Percentiles rank a stretch among this genome's conserved stretches.
These are phyloP conservation scores for Rhizopogon vulgaris DNA, from an alignment of 768 basidiomycete species.

Conservation along the genomic window DNA sequence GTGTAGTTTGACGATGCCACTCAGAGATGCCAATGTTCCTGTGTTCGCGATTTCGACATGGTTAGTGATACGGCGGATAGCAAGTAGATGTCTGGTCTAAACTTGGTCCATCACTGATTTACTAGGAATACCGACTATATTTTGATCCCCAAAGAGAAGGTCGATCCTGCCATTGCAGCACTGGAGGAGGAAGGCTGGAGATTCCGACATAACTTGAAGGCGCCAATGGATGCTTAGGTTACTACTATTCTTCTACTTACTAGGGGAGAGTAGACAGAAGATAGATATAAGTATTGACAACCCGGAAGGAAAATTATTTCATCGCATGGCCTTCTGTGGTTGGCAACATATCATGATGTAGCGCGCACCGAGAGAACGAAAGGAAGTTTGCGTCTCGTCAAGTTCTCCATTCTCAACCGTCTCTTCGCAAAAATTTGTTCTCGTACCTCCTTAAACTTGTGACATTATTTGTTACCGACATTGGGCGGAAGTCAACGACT, in stretches of 20 bases:
- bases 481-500: neutral
- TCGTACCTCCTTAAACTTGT: neutral
- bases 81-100: neutral
- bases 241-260: too few relatives aligned
- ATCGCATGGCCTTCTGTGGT: too few relatives aligned
- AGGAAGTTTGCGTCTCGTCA: neutral
- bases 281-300: too few relatives aligned
- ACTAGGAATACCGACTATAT: slow-evolving; percentile 64
- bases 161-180: slow-evolving; percentile 34
- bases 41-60: slow-evolving; percentile 63
- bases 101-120: neutral
- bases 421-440: neutral
- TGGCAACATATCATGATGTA: too few relatives aligned
- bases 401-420: neutral
- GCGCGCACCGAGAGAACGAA: neutral
- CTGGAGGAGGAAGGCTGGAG: slow-evolving; percentile 49
- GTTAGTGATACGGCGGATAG: slow-evolving; percentile 24
- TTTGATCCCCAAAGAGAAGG: slow-evolving; percentile 42
- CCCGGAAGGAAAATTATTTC: too few relatives aligned
- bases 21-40: slow-evolving; percentile 45
- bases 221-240: neutral
- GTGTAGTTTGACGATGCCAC: slow-evolving; percentile 45
- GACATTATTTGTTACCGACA: neutral
- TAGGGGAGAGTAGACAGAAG: too few relatives aligned
- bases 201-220: slow-evolving; percentile 8